Evolutionary conservation across 1,284 basidiomycete species (phyloP).

Genomic region (Pascua guehoae): DNA sequence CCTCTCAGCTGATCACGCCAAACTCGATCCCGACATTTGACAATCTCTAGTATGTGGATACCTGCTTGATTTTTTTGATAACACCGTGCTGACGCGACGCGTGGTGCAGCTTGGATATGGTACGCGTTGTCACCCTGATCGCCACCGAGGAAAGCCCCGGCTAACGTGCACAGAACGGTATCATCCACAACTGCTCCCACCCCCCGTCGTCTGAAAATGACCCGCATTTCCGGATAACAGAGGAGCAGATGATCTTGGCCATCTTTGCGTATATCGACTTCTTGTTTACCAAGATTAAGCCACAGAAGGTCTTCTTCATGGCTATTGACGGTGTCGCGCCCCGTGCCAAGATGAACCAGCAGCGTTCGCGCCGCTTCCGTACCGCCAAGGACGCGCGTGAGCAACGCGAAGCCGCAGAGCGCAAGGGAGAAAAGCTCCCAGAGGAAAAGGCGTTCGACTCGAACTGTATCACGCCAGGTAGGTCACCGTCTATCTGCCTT

Average conservation of each 20-base stretch:
- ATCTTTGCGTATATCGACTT: constrained; percentile 98
- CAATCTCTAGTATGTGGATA: constrained; percentile 44
- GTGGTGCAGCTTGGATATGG: constrained; percentile 36
- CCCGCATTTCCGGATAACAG: constrained; percentile 89
- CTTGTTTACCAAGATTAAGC: constrained; percentile 94
- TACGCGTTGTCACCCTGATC: not conserved
- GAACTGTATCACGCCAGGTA: constrained; percentile 97
- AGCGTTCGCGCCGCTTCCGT: constrained; percentile 87
- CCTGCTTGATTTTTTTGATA: not conserved
- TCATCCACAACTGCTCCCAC: constrained; percentile 88
- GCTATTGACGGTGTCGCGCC: constrained; percentile 98
- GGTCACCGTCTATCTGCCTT: constrained; percentile 32
- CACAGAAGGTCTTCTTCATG: constrained; percentile 95
- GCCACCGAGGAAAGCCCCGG: not conserved
- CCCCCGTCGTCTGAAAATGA: constrained; percentile 66
- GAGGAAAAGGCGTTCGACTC: constrained; percentile 95
- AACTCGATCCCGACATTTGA: constrained; percentile 59
- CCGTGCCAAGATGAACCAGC: constrained; percentile 99
- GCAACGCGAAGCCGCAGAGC: constrained; percentile 75
- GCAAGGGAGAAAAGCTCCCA: constrained; percentile 85
- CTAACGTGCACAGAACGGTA: constrained; percentile 73
- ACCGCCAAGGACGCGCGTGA: constrained; percentile 92
- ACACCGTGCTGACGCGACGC: not conserved
- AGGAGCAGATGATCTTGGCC: constrained; percentile 94
- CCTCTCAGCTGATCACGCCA: constrained; percentile 95